Evolutionary conservation across 371 early-diverging fungal genomes (phyloP).

Genomic region (Batkoa obscura): DNA sequence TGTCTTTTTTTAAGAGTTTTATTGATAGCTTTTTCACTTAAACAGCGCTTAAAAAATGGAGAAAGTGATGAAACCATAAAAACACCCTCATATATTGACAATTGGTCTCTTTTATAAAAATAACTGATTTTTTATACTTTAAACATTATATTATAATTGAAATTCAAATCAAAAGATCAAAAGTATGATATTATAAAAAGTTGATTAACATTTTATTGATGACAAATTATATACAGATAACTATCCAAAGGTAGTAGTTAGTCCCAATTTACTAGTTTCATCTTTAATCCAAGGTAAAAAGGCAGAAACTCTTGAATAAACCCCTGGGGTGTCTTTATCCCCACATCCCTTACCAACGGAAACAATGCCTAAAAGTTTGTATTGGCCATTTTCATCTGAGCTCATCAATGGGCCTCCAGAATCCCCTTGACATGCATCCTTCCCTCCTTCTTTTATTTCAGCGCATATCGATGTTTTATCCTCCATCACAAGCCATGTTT

Average conservation of each 20-base stretch:
- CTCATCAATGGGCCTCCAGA: not conserved
- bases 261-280: not conserved
- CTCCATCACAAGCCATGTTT: not conserved
- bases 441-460: not conserved
- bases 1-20: too few relatives aligned
- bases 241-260: not conserved
- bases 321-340: not conserved
- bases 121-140: too few relatives aligned
- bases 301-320: not conserved
- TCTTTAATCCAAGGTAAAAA: not conserved
- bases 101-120: too few relatives aligned
- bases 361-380: conserved; percentile 10
- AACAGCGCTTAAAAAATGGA: too few relatives aligned
- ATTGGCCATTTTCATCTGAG: not conserved
- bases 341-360: not conserved
- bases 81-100: too few relatives aligned
- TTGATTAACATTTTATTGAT: too few relatives aligned
- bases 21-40: too few relatives aligned
- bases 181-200: too few relatives aligned
- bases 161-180: too few relatives aligned
- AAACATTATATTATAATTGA: too few relatives aligned
- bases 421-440: not conserved
- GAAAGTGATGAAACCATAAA: too few relatives aligned
- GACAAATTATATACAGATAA: too few relatives aligned
- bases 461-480: not conserved